Evolutionary conservation across 768 basidiomycete genomes (phyloP), one percentile per base, ranked within the genome.

Genomic region (Mycena kentingensis): DNA sequence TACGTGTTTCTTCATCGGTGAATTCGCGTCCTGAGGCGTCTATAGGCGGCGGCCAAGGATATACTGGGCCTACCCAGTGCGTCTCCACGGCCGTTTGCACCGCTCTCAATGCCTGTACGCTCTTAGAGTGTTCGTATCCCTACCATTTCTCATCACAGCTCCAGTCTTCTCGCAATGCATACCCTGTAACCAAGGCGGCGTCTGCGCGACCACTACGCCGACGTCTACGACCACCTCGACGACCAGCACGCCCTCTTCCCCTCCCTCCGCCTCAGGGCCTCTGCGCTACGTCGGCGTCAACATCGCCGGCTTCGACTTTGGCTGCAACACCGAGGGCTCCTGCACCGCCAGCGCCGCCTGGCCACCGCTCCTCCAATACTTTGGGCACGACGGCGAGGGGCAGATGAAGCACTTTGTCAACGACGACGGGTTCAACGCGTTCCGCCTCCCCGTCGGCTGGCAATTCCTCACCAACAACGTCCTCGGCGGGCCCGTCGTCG

Each of bases 371-470:
- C 65, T 64, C 11, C 66, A 78, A 56, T 72, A 76, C 49, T 73
- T 71, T 32, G 76, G 74, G 25, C 51, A 61, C 25, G 77, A 80
- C 47, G 79, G 77, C 37, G 67, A 62, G 4, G 77, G 80, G n/a
- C 84, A 85, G 61, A 85, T 86, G 80, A 60, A 72, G 36, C 84
- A 86, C 62, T 86, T 85, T 54, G 74, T 77, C 44, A 63, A 73
- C 0, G 67, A 81, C 54, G 80, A 84, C 52, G 76, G 75, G 3
- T 81, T 77, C 70, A 81, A 81, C 49, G 68, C 73, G 6, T 82
- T 84, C 73, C 81, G 84, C 47, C 73, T 84, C 18, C 82, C 84
- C 1, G 77, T 81, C 5, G 78, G 75, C 22, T 85, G 84, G 82
- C 84, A 84, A 58, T 81, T 70, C 63, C 68, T 81, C 36, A 73